Percentiles rank a stretch among this genome's conserved stretches.
These are phyloP conservation scores for Phaseolus coccineus DNA, from an alignment of 331 rosid genomes.

Conservation along the genomic window DNA sequence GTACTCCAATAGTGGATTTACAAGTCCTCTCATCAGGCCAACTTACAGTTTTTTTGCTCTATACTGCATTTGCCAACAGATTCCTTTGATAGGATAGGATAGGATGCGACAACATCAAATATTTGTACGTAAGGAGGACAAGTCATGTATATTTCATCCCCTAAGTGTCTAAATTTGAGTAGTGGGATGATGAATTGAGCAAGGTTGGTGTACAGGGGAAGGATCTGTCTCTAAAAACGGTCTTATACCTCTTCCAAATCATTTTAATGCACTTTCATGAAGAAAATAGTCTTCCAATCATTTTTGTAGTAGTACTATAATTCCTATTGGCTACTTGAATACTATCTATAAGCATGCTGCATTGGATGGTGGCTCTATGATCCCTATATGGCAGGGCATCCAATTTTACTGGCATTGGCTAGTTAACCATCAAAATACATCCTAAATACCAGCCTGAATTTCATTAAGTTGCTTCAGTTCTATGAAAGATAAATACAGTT, in stretches of 20 bases:
- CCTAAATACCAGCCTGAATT: conserved; percentile 36
- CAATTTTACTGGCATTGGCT: conserved; percentile 34
- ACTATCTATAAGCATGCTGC: conserved; percentile 32
- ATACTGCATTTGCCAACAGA: conserved; percentile 20
- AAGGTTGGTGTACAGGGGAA: neutral
- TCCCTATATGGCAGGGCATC: conserved; percentile 27
- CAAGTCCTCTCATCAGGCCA: conserved; percentile 14
- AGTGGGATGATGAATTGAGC: conserved; percentile 1
- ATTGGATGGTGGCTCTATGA: conserved; percentile 32
- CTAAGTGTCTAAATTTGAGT: neutral
- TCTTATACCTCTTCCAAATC: conserved; percentile 16
- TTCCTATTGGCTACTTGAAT: neutral
- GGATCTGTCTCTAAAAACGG: conserved; percentile 3
- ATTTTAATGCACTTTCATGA: conserved; percentile 6
- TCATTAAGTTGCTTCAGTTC: conserved; percentile 51
- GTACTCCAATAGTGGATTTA: conserved; percentile 1
- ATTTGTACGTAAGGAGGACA: neutral
- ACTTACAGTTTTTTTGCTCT: neutral
- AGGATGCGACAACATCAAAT: neutral
- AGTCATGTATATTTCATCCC: neutral
- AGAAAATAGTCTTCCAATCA: conserved; percentile 13
- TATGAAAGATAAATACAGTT: conserved; percentile 41
- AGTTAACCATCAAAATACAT: conserved; percentile 28
- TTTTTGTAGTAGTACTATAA: conserved; percentile 1
- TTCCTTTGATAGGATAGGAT: neutral